Evolutionary conservation across 2,329 filamentous ascomycete species (phyloP), one percentile per base, ranked within the genome.

Genomic region (Arachnomyces sp.): DNA sequence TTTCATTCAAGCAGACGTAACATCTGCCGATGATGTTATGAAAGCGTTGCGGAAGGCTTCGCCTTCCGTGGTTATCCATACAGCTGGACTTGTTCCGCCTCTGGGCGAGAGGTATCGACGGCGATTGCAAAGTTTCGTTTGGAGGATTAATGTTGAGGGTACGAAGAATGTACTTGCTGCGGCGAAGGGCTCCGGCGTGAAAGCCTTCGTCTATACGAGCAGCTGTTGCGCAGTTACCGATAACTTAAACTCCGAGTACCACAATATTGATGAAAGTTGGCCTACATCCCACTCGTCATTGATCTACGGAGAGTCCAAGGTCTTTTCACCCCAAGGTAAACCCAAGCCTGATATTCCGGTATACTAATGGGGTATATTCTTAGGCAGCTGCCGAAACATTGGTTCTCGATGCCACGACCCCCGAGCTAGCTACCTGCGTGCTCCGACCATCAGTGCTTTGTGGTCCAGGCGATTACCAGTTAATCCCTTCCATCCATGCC

Each of bases 161-260:
- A 77, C 76, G 3, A 57, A 58, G 34, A 72, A 76, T 50, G 63
- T 77, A 37, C 50, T 79, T 5, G 56, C 67, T 2, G 68, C 67
- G 3, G 63, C 70, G 1, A 60, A 61, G 45, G 51, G 57, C 18
- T 58, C 49, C 32, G 68, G 67, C 1, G 72, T 68, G 31, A 64
- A 60, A 38, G 68, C 62, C 1, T 67, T 79, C 33, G 64, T 79
- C 34, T 77, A 73, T 49, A 79, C 75, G 20, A 75, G 72, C 51
- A 72, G 64, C 50, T 72, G 71, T 42, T 74, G 73, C 20, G 72
- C 72, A 7, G 56, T 77, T 28, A 65, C 68, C 3, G 74, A 79
- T 53, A 68, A 77, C 39, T 55, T 63, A 52, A 51, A 46, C 28
- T 44, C 50, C 25, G 42, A 55, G 9, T 61, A 62, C 44, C 49